Evolutionary conservation across 495 filamentous ascomycete genomes (phyloP), one percentile per base, ranked within the genome.

Genomic region (Penicillium salamii): DNA sequence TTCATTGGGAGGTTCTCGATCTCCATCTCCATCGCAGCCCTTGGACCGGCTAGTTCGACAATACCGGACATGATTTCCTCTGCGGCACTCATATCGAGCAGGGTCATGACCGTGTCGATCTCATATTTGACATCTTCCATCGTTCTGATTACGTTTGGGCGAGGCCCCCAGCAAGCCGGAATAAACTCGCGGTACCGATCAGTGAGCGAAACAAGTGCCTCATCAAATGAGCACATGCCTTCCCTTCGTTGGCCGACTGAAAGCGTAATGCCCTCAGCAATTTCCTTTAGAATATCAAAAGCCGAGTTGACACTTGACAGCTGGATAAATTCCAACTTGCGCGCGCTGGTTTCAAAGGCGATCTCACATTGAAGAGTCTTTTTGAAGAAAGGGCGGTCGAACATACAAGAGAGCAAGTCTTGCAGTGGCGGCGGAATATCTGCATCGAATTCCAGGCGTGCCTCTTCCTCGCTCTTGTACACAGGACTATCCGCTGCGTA

Each of bases 61-160:
- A n/a, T n/a, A n/a, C 78, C 77, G 61, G 88, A 88, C 79, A 90
- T 84, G 60, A 95, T 86, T n/a, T 79, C 73, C 9, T 84, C 81
- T 0, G 88, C 83, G 24, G 90, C 82, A 60, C 89, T 86, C 89
- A 95, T 91, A 54, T 91, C 89, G 11, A 78, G 83, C 48, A 95
- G 68, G 40, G 79, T 84, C 47, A 92, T 86, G 0, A 95, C 78
- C 55, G 92, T 74, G 19, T 85, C 84, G 50, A 91, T 72, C 67
- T 96, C 90, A 54, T 65, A 72, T 64, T 89, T 87, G 49, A 96
- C 74, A 50, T 78, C 65, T 5, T 57, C 57, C 7, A 77, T 57
- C 12, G 58, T 63, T 13, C 57, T 50, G 52, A 96, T 83, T 34
- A 88, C 56, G 0, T 87, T 86, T 0, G 90, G 90, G 0, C 81